Conservation (phyloP, 2,329 filamentous ascomycete genomes). For the Teratosphaeria viscida region DNA sequence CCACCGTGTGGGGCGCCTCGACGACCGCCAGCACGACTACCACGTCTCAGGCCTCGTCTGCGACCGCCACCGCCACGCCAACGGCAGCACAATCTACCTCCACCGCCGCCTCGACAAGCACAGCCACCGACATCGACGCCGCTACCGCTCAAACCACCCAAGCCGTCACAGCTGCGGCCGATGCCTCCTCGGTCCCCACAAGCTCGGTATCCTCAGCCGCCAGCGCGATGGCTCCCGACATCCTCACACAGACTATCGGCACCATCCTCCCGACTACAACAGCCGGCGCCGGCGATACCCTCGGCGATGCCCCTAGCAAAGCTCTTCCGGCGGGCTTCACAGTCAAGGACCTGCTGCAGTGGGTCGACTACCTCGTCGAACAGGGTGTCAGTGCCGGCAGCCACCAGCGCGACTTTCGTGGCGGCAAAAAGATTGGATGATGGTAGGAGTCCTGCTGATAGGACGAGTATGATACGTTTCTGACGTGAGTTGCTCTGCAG, state of each 20-base stretch:
- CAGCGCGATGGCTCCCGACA: neutral
- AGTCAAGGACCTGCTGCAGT: constrained; percentile 16
- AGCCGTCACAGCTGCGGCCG: constrained; percentile 2
- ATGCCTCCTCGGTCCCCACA: constrained; percentile 3
- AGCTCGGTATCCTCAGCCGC: neutral
- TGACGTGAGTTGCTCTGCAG: neutral
- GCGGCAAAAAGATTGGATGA: neutral
- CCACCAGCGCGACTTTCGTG: constrained; percentile 12
- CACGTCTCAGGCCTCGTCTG: neutral
- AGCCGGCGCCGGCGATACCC: neutral
- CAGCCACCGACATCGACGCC: neutral
- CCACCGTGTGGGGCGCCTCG: constrained; percentile 1
- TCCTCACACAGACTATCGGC: neutral
- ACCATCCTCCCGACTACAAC: constrained; percentile 1
- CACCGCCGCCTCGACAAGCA: neutral
- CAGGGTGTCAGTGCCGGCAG: constrained; percentile 10
- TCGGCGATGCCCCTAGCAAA: constrained; percentile 11
- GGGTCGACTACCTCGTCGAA: constrained; percentile 18
- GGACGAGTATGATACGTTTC: neutral
- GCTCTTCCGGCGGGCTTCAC: constrained; percentile 18
- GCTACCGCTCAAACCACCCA: neutral
- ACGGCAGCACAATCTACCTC: neutral
- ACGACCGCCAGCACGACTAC: neutral
- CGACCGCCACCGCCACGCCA: neutral
- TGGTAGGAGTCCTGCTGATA: neutral